phyloP scores from a whole-genome alignment of 164 flowering plant genomes.

The Umbilicus rupestris region DNA sequence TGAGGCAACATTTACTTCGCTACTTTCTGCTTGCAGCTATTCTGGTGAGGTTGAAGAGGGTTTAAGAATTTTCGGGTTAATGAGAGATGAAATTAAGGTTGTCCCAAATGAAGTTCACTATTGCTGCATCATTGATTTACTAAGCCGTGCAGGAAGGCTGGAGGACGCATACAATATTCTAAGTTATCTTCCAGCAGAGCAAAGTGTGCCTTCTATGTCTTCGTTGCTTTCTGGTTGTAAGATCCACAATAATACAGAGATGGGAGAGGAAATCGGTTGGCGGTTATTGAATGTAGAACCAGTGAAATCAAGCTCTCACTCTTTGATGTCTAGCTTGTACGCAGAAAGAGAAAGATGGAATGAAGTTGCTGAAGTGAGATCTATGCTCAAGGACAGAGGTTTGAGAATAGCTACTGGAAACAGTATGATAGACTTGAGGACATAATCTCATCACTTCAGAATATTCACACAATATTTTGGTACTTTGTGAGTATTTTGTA shows the following conservation, averaged over 20 bases:
- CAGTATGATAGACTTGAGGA: constrained; percentile 28
- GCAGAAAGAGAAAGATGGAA: constrained; percentile 45
- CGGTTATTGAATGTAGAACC: constrained; percentile 32
- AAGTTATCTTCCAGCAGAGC: constrained; percentile 20
- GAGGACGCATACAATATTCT: constrained; percentile 42
- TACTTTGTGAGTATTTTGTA: too few species aligned
- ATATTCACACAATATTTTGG: too few species aligned
- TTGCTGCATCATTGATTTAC: constrained; percentile 52
- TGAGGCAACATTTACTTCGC: constrained; percentile 33
- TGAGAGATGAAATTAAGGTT: constrained; percentile 27
- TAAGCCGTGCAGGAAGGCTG: constrained; percentile 52
- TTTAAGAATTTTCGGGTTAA: constrained; percentile 27
- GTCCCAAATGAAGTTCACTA: constrained; percentile 45
- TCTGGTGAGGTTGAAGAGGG: constrained; percentile 56
- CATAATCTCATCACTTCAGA: too few species aligned
- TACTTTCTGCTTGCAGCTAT: constrained; percentile 56
- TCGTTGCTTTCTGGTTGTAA: constrained; percentile 54
- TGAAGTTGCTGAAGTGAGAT: constrained; percentile 28
- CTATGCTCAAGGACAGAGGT: constrained; percentile 26
- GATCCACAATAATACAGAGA: constrained; percentile 22
- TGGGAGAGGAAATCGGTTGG: constrained; percentile 38
- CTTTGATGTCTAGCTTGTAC: constrained; percentile 32
- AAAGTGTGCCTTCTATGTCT: constrained; percentile 25
- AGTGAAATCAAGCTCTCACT: constrained; percentile 27
- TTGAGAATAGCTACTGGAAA: constrained; percentile 32